phyloP scores from a whole-genome alignment of 2,329 filamentous ascomycete species.

The Monosporascus sp. region DNA sequence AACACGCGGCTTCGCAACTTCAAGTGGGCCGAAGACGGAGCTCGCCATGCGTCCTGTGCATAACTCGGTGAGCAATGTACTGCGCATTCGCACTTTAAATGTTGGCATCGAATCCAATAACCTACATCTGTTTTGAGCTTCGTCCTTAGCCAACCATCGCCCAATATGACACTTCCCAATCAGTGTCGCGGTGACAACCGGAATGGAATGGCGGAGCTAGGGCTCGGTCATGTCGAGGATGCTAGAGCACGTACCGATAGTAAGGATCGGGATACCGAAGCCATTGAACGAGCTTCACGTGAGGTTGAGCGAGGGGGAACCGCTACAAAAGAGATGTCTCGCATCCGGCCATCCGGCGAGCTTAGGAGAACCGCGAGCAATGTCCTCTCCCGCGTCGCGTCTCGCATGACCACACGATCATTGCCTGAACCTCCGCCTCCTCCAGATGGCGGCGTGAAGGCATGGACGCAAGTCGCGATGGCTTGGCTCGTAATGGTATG shows the following conservation, averaged over 20 bases:
- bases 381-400: conserved; percentile 22
- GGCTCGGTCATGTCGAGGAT: no score
- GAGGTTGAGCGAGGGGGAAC: not conserved
- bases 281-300: not conserved
- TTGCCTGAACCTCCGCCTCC: conserved; percentile 25
- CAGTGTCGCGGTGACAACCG: not conserved
- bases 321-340: not conserved
- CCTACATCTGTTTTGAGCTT: not conserved
- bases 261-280: not conserved
- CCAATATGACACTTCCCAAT: not conserved
- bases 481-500: conserved; percentile 31
- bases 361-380: conserved; percentile 23
- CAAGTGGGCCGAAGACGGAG: not conserved
- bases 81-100: not conserved
- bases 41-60: not conserved
- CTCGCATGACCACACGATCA: conserved; percentile 24
- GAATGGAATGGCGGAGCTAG: not conserved
- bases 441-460: conserved; percentile 25
- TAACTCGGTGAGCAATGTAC: no score
- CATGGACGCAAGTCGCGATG: conserved; percentile 32
- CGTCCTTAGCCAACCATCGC: not conserved
- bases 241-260: no score
- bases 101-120: not conserved
- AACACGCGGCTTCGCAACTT: not conserved
- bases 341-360: conserved; percentile 10